Conservation (phyloP, 2,329 filamentous ascomycete species). For the Colletotrichum liaoningense region DNA sequence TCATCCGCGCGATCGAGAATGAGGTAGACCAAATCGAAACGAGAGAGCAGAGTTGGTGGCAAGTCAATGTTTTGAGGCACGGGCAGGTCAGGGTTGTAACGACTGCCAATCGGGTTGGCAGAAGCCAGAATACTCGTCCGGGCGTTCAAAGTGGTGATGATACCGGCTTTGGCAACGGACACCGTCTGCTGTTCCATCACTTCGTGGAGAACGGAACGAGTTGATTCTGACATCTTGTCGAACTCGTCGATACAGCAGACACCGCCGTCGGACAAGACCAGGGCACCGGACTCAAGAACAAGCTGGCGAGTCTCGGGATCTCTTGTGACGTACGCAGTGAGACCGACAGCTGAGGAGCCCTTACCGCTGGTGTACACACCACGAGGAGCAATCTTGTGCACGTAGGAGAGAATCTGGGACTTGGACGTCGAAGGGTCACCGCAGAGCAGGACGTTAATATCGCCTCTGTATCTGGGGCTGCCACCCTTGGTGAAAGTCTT, state of each 20-base stretch:
- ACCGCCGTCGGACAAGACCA: constrained; percentile 83
- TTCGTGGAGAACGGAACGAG: constrained; percentile 85
- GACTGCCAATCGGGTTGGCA: constrained; percentile 96
- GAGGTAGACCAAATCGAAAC: constrained; percentile 97
- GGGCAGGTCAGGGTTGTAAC: constrained; percentile 95
- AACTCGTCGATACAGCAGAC: constrained; percentile 90
- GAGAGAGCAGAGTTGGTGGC: constrained; percentile 91
- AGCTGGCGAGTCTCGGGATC: constrained; percentile 85
- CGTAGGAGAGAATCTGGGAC: constrained; percentile 92
- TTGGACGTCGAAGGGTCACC: constrained; percentile 97
- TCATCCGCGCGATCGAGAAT: constrained; percentile 96
- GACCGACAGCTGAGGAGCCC: constrained; percentile 83
- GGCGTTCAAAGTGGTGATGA: constrained; percentile 96
- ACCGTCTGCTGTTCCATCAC: constrained; percentile 92
- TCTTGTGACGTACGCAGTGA: constrained; percentile 84
- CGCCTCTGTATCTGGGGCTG: constrained; percentile 93
- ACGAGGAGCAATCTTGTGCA: constrained; percentile 96
- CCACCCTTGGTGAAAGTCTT: constrained; percentile 98
- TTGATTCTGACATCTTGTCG: constrained; percentile 86
- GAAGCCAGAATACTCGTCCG: constrained; percentile 96
- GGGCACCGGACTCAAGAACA: constrained; percentile 82
- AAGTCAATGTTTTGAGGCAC: constrained; percentile 99
- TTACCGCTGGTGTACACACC: constrained; percentile 85
- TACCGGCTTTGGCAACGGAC: constrained; percentile 89
- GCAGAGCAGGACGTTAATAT: constrained; percentile 96